These are phyloP conservation scores for Omphalotus guepiniiformis DNA, from an alignment of 768 basidiomycete genomes.

Conservation along the genomic window DNA sequence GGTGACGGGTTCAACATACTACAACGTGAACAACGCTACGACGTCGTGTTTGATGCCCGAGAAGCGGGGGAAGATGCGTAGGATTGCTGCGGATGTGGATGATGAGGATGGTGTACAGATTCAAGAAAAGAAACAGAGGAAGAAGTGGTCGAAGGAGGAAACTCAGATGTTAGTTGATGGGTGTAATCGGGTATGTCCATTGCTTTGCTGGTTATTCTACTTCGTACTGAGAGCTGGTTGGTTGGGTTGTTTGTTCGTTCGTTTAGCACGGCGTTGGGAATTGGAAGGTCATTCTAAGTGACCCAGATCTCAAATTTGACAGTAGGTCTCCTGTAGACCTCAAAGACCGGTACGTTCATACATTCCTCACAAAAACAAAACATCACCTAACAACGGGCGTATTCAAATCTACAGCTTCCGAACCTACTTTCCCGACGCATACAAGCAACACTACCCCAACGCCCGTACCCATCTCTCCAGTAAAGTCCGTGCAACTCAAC, in stretches of 20 bases:
- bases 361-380: neutral
- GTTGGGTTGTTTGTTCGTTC: conserved; percentile 4
- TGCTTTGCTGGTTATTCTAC: conserved; percentile 4
- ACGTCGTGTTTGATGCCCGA: conserved; percentile 41
- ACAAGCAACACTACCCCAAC: conserved; percentile 87
- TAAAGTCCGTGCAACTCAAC: conserved; percentile 77
- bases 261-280: conserved; percentile 84
- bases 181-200: conserved; percentile 69
- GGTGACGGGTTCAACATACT: no score
- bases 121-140: conserved; percentile 70
- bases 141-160: conserved; percentile 84
- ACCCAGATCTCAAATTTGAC: conserved; percentile 73
- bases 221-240: no score
- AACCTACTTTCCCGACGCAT: conserved; percentile 89
- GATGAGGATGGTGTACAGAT: conserved; percentile 25
- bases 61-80: conserved; percentile 63
- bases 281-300: conserved; percentile 88
- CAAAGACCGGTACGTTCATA: conserved; percentile 69
- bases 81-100: conserved; percentile 37
- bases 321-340: conserved; percentile 88
- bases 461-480: conserved; percentile 84
- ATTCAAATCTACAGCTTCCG: conserved; percentile 55
- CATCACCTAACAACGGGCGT: no score
- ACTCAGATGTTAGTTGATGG: conserved; percentile 87
- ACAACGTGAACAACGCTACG: conserved; percentile 18